Percentiles rank a stretch among this genome's conserved stretches.
Evolutionary conservation across 2,329 filamentous ascomycete genomes (phyloP).

Genomic region (Metarhizium brunneum): DNA sequence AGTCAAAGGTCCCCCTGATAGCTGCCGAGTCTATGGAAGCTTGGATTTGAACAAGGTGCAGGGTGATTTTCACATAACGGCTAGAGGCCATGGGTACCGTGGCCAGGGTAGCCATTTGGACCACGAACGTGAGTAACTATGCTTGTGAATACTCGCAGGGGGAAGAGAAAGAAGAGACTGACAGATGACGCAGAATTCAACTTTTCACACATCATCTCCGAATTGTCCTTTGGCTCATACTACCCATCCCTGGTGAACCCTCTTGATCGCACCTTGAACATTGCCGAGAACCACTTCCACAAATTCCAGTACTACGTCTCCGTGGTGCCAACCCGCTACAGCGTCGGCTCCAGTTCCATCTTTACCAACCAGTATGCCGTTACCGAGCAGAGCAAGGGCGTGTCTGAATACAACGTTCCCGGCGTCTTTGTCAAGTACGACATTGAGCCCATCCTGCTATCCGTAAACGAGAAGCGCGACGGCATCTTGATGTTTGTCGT

Average conservation of each 20-base stretch:
- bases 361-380: slow-evolving; percentile 97
- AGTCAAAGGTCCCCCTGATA: slow-evolving; percentile 52
- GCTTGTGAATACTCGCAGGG: background rate
- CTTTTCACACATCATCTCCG: slow-evolving; percentile 93
- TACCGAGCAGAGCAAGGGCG: slow-evolving; percentile 69
- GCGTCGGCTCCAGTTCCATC: slow-evolving; percentile 56
- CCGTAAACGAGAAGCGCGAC: slow-evolving; percentile 73
- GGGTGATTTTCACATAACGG: slow-evolving; percentile 96
- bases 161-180: background rate
- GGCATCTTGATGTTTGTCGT: slow-evolving; percentile 67
- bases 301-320: slow-evolving; percentile 98
- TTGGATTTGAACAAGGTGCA: slow-evolving; percentile 94
- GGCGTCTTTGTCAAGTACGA: slow-evolving; percentile 99
- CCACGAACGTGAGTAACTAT: slow-evolving; percentile 55
- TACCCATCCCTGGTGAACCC: slow-evolving; percentile 92
- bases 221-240: slow-evolving; percentile 94
- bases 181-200: slow-evolving; percentile 61
- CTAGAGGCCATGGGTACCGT: slow-evolving; percentile 87
- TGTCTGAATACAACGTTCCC: slow-evolving; percentile 63
- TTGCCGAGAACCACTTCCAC: slow-evolving; percentile 71
- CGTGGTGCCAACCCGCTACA: slow-evolving; percentile 90
- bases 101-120: slow-evolving; percentile 72
- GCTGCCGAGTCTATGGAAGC: slow-evolving; percentile 83
- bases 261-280: slow-evolving; percentile 80
- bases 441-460: slow-evolving; percentile 88